Conservation (phyloP, 148 eudicot species). For the Silene uniflora region DNA sequence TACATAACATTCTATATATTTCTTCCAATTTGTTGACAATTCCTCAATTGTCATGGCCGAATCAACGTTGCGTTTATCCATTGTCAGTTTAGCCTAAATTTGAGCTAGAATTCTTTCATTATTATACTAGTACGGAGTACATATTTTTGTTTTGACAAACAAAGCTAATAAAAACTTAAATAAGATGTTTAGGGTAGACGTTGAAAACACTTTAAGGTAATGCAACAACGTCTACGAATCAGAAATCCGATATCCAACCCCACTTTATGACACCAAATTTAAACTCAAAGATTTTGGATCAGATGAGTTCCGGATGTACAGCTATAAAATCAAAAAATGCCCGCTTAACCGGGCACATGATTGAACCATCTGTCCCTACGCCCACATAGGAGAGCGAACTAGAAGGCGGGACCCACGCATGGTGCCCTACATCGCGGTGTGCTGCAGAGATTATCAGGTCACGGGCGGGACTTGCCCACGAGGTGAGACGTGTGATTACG, state of each 20-base stretch:
- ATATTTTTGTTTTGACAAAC: not conserved
- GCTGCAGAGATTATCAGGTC: constrained; percentile 18
- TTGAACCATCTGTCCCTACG: constrained; percentile 27
- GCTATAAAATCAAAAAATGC: constrained; percentile 23
- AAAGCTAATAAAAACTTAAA: not conserved
- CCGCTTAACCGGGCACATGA: constrained; percentile 21
- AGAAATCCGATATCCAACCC: constrained; percentile 2
- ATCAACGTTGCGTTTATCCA: too few species aligned
- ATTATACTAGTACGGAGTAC: too few species aligned
- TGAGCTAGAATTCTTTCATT: too few species aligned
- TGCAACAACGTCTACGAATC: not conserved
- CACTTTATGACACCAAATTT: not conserved
- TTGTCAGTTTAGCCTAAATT: too few species aligned
- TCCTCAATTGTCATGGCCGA: too few species aligned
- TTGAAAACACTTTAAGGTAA: not conserved
- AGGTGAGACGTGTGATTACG: too few species aligned
- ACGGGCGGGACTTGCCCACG: constrained; percentile 19
- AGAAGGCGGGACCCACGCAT: constrained; percentile 24
- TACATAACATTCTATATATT: not conserved
- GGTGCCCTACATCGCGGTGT: constrained; percentile 10
- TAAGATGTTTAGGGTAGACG: constrained; percentile 17
- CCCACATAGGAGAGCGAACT: constrained; percentile 23
- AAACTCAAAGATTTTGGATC: constrained; percentile 11
- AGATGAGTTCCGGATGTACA: constrained; percentile 27
- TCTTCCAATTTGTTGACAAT: too few species aligned